phyloP scores from a whole-genome alignment of 345 rosid species.

The Turnera subulata region DNA sequence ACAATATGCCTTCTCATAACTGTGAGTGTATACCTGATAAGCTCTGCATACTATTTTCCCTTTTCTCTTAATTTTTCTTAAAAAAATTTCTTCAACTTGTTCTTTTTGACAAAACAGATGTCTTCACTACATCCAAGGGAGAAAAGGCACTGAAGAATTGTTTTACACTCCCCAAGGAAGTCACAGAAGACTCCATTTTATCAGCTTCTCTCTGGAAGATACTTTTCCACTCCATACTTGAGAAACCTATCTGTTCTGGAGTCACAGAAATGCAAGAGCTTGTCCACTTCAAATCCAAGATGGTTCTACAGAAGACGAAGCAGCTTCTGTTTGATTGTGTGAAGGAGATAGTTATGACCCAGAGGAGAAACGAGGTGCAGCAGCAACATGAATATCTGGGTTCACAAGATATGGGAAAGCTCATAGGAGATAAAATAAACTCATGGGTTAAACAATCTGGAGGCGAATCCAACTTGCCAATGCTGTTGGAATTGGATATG shows the following conservation, averaged over 20 bases:
- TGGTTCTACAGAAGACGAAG: slow-evolving; percentile 33
- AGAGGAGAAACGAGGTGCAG: slow-evolving; percentile 15
- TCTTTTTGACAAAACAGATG: slow-evolving; percentile 7
- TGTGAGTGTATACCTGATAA: slow-evolving; percentile 8
- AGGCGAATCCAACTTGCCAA: slow-evolving; percentile 18
- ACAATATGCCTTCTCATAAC: slow-evolving; percentile 14
- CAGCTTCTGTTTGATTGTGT: slow-evolving; percentile 49
- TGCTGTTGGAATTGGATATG: slow-evolving; percentile 23
- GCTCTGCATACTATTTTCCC: background rate
- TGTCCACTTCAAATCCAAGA: slow-evolving; percentile 28
- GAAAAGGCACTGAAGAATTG: slow-evolving; percentile 15
- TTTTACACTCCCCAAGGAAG: slow-evolving; percentile 11
- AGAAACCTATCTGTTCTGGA: slow-evolving; percentile 13
- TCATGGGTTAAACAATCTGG: slow-evolving; percentile 27
- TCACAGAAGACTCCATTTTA: slow-evolving; percentile 29
- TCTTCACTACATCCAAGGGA: slow-evolving; percentile 2
- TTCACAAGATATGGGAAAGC: slow-evolving; percentile 29
- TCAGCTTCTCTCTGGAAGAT: slow-evolving; percentile 39
- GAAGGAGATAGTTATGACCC: slow-evolving; percentile 36
- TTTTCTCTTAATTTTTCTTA: background rate
- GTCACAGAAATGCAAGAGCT: slow-evolving; percentile 17
- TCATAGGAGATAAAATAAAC: slow-evolving; percentile 27
- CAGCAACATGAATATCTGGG: slow-evolving; percentile 14
- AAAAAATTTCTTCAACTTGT: background rate
- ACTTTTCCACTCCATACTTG: slow-evolving; percentile 19